A percentile compares a stretch with the other conserved stretches of the same genome.
Conservation (phyloP, 805 yeast genomes). For the Nakazawaea wickerhamii region DNA sequence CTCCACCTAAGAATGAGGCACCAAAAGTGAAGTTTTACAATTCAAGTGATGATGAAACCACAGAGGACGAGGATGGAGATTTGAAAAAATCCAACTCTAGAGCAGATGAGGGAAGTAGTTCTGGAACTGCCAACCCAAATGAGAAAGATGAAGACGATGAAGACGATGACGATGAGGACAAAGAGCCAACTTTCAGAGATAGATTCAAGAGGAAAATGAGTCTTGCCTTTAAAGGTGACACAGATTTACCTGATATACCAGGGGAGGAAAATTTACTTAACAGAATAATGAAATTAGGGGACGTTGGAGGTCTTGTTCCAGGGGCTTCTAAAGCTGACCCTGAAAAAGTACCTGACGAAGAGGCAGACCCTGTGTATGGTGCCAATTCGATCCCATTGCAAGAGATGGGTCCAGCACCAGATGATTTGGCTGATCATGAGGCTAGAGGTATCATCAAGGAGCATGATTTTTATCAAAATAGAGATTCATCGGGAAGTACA, state of each 20-base stretch:
- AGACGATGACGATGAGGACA: background rate
- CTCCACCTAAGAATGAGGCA: background rate
- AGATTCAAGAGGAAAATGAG: slow-evolving; percentile 18
- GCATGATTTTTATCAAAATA: slow-evolving; percentile 31
- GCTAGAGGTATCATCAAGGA: slow-evolving; percentile 50
- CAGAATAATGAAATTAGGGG: slow-evolving; percentile 22
- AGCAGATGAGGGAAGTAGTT: slow-evolving; percentile 14
- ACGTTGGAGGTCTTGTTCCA: slow-evolving; percentile 29
- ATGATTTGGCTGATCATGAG: slow-evolving; percentile 38
- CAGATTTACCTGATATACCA: slow-evolving; percentile 16
- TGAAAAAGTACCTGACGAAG: slow-evolving; percentile 27
- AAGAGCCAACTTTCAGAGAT: slow-evolving; percentile 13
- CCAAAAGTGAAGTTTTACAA: slow-evolving; percentile 13
- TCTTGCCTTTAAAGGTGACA: slow-evolving; percentile 10
- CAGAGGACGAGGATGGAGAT: slow-evolving; percentile 16
- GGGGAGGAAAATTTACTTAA: slow-evolving; percentile 9
- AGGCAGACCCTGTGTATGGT: slow-evolving; percentile 26
- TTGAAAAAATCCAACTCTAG: slow-evolving; percentile 1
- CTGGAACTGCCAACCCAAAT: slow-evolving; percentile 1
- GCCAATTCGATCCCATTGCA: slow-evolving; percentile 35
- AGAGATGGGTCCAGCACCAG: slow-evolving; percentile 28
- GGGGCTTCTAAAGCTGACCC: slow-evolving; percentile 24
- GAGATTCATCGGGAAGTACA: slow-evolving; percentile 14
- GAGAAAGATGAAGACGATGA: slow-evolving; percentile 2
- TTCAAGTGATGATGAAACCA: slow-evolving; percentile 25